Base-by-base conservation (phyloP, 768 basidiomycete species). In the Gymnopilus dilepis region DNA sequence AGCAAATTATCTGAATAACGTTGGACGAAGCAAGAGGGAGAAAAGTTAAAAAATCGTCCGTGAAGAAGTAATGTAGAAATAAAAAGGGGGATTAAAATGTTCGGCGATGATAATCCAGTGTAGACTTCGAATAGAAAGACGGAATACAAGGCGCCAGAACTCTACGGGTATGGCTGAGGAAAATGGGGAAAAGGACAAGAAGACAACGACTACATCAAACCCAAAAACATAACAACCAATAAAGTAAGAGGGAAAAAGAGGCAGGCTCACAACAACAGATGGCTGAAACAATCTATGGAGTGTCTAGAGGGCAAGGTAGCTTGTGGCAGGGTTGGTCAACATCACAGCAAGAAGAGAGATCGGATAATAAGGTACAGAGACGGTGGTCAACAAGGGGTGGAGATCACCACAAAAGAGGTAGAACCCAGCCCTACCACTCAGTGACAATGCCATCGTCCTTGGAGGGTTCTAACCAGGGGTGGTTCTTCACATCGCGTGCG, bases 401-500 rank as follows among this genome's bases (percentile, higher is more conserved):
- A 51, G 37, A 19, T 26, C 33, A 30, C 33, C 12, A 42, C 47
- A 50, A 56, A 37, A n/a, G 22, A 12, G 42, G 50, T 75, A 37
- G 47, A 47, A 26, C 6, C 45, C 8, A n/a, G 28, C 6, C 54
- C 61, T 71, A 84, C 81, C 82, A 85, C 40, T 82, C 79, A n/a
- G 72, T 71, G 28, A 78, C 72, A 34, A 75, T 65, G 56, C 80
- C 79, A 60, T 84, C 82, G 15, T 72, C 76, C 19, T 73, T 70
- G 11, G 72, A 69, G 34, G 76, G 69, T 58, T 75, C 71, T 59
- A 97, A 73, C 95, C 95, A 97, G 52, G 81, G 75, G 69, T 95
- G 91, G 58, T 86, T 78, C 56, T 88, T 79, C 79, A 95, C 80
- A 59, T 94, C 91, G 37, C 84, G 80, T 13, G 94, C 94, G 47